Conservation (phyloP, 2,329 filamentous ascomycete genomes). For the Ophiostoma sp. region DNA sequence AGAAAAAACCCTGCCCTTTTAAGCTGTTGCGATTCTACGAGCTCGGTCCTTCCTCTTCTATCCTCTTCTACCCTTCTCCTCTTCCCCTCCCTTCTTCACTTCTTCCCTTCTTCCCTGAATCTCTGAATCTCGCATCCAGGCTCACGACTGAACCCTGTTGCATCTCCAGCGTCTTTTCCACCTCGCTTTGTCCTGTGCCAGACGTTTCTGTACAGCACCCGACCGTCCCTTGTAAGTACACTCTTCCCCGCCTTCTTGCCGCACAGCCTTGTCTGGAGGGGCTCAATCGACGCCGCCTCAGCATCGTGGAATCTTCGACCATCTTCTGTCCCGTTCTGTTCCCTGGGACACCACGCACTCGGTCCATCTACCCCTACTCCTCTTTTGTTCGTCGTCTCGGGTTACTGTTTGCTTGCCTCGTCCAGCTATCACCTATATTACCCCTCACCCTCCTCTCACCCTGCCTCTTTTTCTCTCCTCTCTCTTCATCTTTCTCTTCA, state of each 20-base stretch:
- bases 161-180: slow-evolving; percentile 4
- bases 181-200: slow-evolving; percentile 5
- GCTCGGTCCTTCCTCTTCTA: slow-evolving; percentile 24
- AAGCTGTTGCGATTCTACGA: slow-evolving; percentile 29
- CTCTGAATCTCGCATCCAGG: slow-evolving; percentile 11
- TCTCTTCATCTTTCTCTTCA: background rate
- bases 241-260: background rate
- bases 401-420: background rate
- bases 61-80: slow-evolving; percentile 10
- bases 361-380: background rate
- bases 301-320: slow-evolving; percentile 15
- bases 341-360: background rate
- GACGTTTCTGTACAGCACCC: slow-evolving; percentile 12
- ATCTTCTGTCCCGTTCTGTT: slow-evolving; percentile 12
- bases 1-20: slow-evolving; percentile 31
- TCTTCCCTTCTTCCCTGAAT: background rate
- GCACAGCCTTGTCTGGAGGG: slow-evolving; percentile 14
- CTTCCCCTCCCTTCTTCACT: slow-evolving; percentile 12
- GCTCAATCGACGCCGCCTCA: background rate
- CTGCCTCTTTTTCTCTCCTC: background rate
- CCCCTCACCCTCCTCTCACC: background rate
- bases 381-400: slow-evolving; percentile 6
- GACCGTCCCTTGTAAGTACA: background rate
- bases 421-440: background rate
- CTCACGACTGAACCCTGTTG: slow-evolving; percentile 15